Conservation (phyloP, 805 yeast genomes). For the Suhomyces pyralidae region DNA sequence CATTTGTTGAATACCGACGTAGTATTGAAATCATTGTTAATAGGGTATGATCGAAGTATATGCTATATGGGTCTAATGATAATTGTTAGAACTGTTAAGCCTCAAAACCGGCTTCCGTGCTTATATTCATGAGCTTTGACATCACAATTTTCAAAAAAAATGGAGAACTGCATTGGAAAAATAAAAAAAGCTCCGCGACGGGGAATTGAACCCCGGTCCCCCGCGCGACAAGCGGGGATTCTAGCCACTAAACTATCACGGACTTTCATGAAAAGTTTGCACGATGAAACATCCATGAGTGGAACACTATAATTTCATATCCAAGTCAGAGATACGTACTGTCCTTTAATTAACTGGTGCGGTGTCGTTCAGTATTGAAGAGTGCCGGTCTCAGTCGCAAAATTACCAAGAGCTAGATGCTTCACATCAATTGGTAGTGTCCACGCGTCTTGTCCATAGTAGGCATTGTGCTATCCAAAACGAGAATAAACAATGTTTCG, state of each 20-base stretch:
- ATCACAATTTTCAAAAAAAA: background rate
- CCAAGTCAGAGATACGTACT: no score
- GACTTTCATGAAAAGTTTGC: background rate
- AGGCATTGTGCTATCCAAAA: background rate
- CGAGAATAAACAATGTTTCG: background rate
- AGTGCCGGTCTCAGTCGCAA: background rate
- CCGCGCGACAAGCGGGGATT: slow-evolving; percentile 23
- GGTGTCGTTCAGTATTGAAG: background rate
- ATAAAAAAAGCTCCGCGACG: slow-evolving; percentile 18
- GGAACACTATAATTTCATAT: no score
- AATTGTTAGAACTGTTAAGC: background rate
- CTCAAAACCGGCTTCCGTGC: background rate
- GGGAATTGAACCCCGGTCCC: slow-evolving; percentile 23
- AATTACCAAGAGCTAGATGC: background rate
- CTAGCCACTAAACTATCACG: slow-evolving; percentile 10
- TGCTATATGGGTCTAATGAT: background rate
- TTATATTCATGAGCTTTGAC: background rate
- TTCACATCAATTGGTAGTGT: background rate
- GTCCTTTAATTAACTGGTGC: no score
- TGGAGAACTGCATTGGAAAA: background rate
- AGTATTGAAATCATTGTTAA: slow-evolving; percentile 3
- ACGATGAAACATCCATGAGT: background rate
- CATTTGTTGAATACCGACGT: slow-evolving; percentile 4
- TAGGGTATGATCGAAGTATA: background rate
- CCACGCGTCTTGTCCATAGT: background rate